phyloP scores from a whole-genome alignment of 495 filamentous ascomycete genomes.

The Tuber umbilicatum region DNA sequence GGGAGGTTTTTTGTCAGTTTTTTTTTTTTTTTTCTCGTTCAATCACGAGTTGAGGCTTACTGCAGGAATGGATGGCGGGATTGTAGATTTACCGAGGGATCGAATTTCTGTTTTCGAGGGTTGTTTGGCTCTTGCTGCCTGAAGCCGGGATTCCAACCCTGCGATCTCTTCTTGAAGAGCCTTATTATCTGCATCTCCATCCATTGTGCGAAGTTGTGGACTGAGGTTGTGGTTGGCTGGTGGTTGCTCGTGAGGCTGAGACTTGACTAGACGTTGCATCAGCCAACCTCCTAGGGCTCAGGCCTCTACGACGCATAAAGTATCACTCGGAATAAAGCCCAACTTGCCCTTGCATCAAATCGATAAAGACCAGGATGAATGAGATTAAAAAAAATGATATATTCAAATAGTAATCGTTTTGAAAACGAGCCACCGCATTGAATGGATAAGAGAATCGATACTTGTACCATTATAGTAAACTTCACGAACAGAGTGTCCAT shows the following conservation, averaged over 20 bases:
- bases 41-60: constrained; percentile 7
- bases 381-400: neutral
- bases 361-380: neutral
- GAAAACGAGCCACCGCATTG: neutral
- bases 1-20: constrained; percentile 9
- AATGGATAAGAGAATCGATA: neutral
- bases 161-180: constrained; percentile 47
- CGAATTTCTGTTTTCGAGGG: constrained; percentile 9
- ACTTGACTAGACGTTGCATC: neutral
- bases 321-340: neutral
- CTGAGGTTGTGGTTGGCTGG: neutral
- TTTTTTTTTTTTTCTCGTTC: neutral
- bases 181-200: neutral
- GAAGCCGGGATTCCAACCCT: constrained; percentile 49
- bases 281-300: neutral
- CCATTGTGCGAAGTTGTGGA: neutral
- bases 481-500: neutral
- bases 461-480: neutral
- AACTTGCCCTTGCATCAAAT: neutral
- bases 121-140: constrained; percentile 44
- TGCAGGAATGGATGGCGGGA: constrained; percentile 8
- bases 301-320: neutral
- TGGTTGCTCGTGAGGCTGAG: neutral
- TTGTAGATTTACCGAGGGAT: constrained; percentile 8
- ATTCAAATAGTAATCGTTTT: neutral